These are phyloP conservation scores for Aspergillus proliferans DNA, from an alignment of 2,329 filamentous ascomycete genomes.

Conservation along the genomic window DNA sequence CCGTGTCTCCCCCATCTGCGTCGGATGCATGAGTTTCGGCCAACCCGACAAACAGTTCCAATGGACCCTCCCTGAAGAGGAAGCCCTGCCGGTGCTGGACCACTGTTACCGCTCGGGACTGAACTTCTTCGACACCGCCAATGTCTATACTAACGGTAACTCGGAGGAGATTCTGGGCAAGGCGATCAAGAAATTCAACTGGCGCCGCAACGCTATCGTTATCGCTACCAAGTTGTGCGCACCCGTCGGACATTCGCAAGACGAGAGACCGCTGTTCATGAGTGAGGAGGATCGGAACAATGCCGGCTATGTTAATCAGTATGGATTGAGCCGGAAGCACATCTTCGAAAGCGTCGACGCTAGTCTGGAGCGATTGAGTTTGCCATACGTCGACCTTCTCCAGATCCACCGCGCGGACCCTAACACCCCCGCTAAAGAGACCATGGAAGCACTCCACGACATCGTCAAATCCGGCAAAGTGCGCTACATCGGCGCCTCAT, in stretches of 20 bases:
- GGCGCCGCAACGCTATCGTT: conserved; percentile 52
- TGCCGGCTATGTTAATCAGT: conserved; percentile 20
- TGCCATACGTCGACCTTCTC: conserved; percentile 48
- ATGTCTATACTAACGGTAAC: conserved; percentile 52
- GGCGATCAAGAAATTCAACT: conserved; percentile 54
- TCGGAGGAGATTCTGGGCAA: conserved; percentile 51
- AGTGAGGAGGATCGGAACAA: conserved; percentile 35
- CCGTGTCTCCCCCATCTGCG: conserved; percentile 18
- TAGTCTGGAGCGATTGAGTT: conserved; percentile 44
- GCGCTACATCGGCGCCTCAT: conserved; percentile 30
- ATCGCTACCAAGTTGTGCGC: conserved; percentile 54
- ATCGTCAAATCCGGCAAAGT: conserved; percentile 31
- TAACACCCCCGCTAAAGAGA: conserved; percentile 45
- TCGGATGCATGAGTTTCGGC: conserved; percentile 23
- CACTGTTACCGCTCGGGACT: conserved; percentile 23
- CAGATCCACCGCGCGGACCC: conserved; percentile 46
- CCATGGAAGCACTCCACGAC: conserved; percentile 42
- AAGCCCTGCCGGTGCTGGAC: conserved; percentile 23
- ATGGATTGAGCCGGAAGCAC: conserved; percentile 54
- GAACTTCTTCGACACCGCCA: conserved; percentile 28
- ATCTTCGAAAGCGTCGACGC: conserved; percentile 58
- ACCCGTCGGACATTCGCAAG: conserved; percentile 22
- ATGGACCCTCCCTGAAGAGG: conserved; percentile 19
- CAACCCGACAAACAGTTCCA: conserved; percentile 11
- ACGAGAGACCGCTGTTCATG: conserved; percentile 28